Evolutionary conservation across 1,139 yeast genomes (phyloP), one percentile per base, ranked within the genome.

Genomic region (Candida albicans): DNA sequence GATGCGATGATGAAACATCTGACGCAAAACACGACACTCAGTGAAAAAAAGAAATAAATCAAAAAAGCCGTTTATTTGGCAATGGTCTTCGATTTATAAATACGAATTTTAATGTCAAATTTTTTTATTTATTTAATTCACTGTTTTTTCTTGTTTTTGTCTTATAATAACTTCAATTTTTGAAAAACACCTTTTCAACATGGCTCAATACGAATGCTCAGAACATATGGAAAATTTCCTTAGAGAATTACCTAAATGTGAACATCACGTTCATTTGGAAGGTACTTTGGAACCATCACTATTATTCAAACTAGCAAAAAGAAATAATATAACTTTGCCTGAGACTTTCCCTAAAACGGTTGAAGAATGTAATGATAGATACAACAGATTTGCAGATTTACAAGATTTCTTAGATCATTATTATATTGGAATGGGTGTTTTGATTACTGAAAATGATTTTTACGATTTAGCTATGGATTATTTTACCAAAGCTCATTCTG

Each of bases 181-280:
- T n/a, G n/a, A n/a, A 14, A 14, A 32, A 14, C 6, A 33, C 7
- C 24, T 9, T 24, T 31, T 13, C 11, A 32, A 11, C 12, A 44
- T 46, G 44, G 37, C 48, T 9, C 35, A 43, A 42, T 50, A 45
- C 47, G 57, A 53, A 33, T 52, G 56, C 39, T 41, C 44, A 33
- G 50, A 53, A 24, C 57, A 55, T 39, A 53, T 62, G 52, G 51
- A 53, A 25, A 50, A 52, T 40, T 86, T 85, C 62, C 73, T 86
- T 44, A 67, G 64, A 35, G 89, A 83, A 51, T 67, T 86, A 38
- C 93, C 95, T 44, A 86, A 86, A 62, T 86, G 93, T 69, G 95
- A 86, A 61, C 93, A 86, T 58, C 95, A 86, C 57, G 79, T 86
- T 44, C 95, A 86, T 62, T 63, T 86, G 42, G 95, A 86, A 68